These are phyloP conservation scores for Penicillium oxalicum DNA, from an alignment of 2,329 filamentous ascomycete species.

Conservation along the genomic window DNA sequence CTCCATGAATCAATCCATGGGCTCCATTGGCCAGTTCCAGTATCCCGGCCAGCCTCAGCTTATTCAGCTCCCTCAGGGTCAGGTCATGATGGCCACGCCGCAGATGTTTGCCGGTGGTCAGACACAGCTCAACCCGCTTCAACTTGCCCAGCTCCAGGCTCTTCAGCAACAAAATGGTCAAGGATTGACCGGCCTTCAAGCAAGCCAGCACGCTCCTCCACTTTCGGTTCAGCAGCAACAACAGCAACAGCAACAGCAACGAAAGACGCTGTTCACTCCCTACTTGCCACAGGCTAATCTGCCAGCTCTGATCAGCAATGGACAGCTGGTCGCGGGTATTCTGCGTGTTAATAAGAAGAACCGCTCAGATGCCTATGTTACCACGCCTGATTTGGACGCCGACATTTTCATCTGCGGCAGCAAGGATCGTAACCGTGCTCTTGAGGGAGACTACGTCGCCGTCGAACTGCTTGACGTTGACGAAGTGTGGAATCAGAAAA, in stretches of 20 bases:
- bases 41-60: conserved; percentile 83
- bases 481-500: conserved; percentile 97
- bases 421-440: conserved; percentile 94
- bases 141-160: conserved; percentile 84
- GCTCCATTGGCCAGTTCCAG: conserved; percentile 78
- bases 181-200: conserved; percentile 60
- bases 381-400: conserved; percentile 87
- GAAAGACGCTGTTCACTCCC: conserved; percentile 97
- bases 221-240: conserved; percentile 53
- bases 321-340: conserved; percentile 91
- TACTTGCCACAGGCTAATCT: conserved; percentile 93
- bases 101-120: conserved; percentile 73
- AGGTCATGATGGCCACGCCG: conserved; percentile 72
- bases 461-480: conserved; percentile 95
- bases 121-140: conserved; percentile 71
- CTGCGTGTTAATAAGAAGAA: conserved; percentile 99
- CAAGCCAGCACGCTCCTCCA: conserved; percentile 67
- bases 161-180: conserved; percentile 84
- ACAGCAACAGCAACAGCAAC: conserved; percentile 78
- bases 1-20: conserved; percentile 81
- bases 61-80: conserved; percentile 74
- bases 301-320: conserved; percentile 81
- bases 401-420: conserved; percentile 99
- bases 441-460: conserved; percentile 93
- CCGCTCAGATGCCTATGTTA: conserved; percentile 95